Percentiles rank a stretch among this genome's conserved stretches.
Conservation (phyloP, 106 monocot species). For the Dendrobium nobile region DNA sequence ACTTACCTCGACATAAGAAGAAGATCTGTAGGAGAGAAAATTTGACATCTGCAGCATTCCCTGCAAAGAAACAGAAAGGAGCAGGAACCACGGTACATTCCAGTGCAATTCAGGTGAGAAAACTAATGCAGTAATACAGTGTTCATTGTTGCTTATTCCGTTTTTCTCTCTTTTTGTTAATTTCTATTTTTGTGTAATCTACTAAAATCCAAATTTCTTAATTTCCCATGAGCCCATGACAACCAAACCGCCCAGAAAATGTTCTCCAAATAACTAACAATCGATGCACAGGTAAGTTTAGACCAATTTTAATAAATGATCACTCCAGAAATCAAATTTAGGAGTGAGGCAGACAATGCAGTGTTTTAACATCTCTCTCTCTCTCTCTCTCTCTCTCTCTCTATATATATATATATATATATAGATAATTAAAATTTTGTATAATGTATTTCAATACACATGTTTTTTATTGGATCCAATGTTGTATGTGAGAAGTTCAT, state of each 20-base stretch:
- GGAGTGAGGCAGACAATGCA: not conserved
- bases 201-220: not conserved
- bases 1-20: constrained; percentile 20
- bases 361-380: not conserved
- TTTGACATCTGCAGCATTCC: not conserved
- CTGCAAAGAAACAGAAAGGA: constrained; percentile 10
- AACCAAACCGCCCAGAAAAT: not conserved
- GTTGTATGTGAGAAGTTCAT: no score
- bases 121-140: not conserved
- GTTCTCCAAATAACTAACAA: not conserved
- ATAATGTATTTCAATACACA: no score
- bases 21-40: constrained; percentile 13
- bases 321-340: not conserved
- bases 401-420: no score
- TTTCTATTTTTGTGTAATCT: not conserved
- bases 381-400: no score
- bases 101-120: constrained; percentile 22
- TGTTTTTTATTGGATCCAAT: no score
- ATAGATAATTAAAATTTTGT: no score
- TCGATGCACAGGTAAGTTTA: not conserved
- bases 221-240: not conserved
- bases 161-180: not conserved
- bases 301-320: not conserved
- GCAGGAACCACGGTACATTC: constrained; percentile 3
- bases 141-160: not conserved